Evolutionary conservation across 805 yeast species (phyloP).

Genomic region (Debaryomyces prosopidis): DNA sequence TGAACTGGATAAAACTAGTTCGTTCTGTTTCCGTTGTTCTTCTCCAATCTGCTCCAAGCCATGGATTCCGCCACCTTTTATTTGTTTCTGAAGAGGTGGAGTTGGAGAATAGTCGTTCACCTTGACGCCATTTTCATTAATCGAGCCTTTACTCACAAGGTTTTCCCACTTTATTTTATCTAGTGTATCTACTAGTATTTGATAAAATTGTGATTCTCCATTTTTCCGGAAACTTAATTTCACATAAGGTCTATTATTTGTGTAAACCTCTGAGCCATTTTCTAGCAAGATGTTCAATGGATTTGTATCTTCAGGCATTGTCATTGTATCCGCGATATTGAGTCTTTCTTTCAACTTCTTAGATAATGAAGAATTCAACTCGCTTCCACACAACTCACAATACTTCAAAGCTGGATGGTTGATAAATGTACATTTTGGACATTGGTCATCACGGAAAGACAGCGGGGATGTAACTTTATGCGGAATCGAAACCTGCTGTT

Average conservation of each 20-base stretch:
- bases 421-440: conserved; percentile 69
- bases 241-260: conserved; percentile 39
- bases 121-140: conserved; percentile 39
- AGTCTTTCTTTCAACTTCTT: conserved; percentile 6
- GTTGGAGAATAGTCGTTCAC: conserved; percentile 6
- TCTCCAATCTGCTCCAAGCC: conserved; percentile 63
- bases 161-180: conserved; percentile 53
- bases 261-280: conserved; percentile 31
- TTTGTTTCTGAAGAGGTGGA: conserved; percentile 2
- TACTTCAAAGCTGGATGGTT: conserved; percentile 76
- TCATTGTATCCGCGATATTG: not conserved
- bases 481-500: not conserved
- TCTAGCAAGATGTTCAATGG: conserved; percentile 17
- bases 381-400: conserved; percentile 88
- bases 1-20: conserved; percentile 63
- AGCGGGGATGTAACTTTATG: not conserved
- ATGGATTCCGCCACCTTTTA: conserved; percentile 60
- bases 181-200: conserved; percentile 40
- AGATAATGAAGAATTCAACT: conserved; percentile 16
- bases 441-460: conserved; percentile 27
- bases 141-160: conserved; percentile 31
- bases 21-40: conserved; percentile 55
- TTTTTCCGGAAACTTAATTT: conserved; percentile 77
- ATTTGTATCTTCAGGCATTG: conserved; percentile 5
- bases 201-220: conserved; percentile 58